phyloP scores from a whole-genome alignment of 345 rosid genomes.

The Eucalyptus coolabah region DNA sequence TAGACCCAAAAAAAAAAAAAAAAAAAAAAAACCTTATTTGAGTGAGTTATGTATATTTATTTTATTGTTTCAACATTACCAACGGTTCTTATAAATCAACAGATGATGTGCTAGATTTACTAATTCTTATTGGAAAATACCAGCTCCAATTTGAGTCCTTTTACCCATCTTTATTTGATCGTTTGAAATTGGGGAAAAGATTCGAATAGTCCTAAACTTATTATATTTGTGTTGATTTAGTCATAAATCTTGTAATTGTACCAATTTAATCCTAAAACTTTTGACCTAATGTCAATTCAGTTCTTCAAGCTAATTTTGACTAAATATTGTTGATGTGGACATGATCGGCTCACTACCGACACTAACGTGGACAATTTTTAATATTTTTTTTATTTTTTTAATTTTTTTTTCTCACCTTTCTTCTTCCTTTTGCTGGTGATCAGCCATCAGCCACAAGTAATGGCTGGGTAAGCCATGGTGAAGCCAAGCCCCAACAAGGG shows the following conservation, averaged over 20 bases:
- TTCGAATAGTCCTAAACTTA: too few relatives aligned
- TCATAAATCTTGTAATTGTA: too few relatives aligned
- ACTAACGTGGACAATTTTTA: fast-evolving
- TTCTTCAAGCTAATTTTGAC: too few relatives aligned
- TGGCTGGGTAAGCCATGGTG: too few relatives aligned
- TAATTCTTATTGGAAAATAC: neutral
- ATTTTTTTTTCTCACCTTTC: fast-evolving
- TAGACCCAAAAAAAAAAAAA: neutral
- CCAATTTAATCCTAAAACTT: too few relatives aligned
- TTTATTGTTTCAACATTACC: neutral
- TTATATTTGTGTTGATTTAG: too few relatives aligned
- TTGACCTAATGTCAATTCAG: fast-evolving
- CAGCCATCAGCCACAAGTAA: fast-evolving
- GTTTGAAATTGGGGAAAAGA: neutral
- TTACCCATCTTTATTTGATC: neutral
- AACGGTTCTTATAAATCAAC: neutral
- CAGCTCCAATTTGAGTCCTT: neutral
- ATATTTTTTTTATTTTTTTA: too few relatives aligned
- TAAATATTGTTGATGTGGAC: fast-evolving
- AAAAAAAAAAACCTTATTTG: neutral
- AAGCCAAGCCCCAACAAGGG: too few relatives aligned
- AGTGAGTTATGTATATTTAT: neutral
- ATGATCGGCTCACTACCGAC: fast-evolving
- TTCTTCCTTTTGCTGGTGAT: too few relatives aligned
- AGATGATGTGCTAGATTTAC: neutral